These are phyloP conservation scores for Rutstroemia sp. DNA, from an alignment of 2,329 filamentous ascomycete species.

Conservation along the genomic window DNA sequence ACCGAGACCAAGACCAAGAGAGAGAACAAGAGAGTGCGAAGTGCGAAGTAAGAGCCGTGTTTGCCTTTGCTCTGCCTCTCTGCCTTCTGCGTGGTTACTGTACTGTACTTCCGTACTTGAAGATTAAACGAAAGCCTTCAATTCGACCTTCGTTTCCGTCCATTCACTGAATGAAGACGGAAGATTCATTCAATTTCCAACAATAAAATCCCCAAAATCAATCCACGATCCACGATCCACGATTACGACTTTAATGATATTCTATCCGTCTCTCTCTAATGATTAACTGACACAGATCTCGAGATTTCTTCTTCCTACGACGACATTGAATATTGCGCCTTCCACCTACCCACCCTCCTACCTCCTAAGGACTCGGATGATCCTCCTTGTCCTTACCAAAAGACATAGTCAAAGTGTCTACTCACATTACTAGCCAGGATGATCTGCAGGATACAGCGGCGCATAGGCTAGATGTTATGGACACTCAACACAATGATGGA, in stretches of 20 bases:
- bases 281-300: neutral
- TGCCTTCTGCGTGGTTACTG: too few relatives aligned
- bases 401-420: constrained; percentile 30
- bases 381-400: constrained; percentile 27
- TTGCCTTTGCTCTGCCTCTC: too few relatives aligned
- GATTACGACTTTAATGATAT: constrained; percentile 10
- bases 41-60: neutral
- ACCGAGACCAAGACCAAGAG: neutral
- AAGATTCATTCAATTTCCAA: neutral
- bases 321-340: neutral
- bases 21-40: neutral
- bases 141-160: too few relatives aligned
- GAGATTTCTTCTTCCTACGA: neutral
- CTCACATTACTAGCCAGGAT: constrained; percentile 23
- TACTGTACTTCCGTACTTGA: too few relatives aligned
- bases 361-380: constrained; percentile 19
- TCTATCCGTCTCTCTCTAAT: neutral
- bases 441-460: constrained; percentile 26
- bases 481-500: constrained; percentile 23
- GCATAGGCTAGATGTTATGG: constrained; percentile 28
- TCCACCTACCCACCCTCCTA: neutral
- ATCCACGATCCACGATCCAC: constrained; percentile 6
- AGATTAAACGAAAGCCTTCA: too few relatives aligned
- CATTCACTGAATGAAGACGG: neutral
- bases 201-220: neutral